Base-by-base conservation (phyloP, 2,329 filamentous ascomycete genomes). In the Aspergillus sp. region DNA sequence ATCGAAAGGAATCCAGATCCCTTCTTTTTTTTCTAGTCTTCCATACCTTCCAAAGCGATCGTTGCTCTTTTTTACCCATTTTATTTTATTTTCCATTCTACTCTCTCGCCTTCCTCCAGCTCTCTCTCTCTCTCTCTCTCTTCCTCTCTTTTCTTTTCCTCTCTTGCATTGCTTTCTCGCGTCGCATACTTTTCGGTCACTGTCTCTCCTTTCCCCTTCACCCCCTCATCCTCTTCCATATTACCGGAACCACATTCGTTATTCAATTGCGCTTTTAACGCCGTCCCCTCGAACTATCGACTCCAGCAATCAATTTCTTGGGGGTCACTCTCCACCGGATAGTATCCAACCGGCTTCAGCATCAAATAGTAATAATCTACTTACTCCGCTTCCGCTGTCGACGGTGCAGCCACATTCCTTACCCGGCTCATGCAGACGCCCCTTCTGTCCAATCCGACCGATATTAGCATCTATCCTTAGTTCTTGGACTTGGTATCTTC, bases 391-490 rank as follows among this genome's bases (percentile, higher is more conserved):
- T 32, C 50, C 55, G 45, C 58, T 58, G 43, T 59, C 60, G 43
- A 59, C 55, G 57, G 57, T 58, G 58, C 64, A 64, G 65, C 65
- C 62, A 67, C 65, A 67, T 65, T 64, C 65, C 55, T 48, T 50
- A 36, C 60, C 32, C 57, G 56, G 58, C 55, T 48, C 59, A 59
- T 56, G 61, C 60, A 60, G 52, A 58, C 43, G 49, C 51, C 55
- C 56, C 59, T 59, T 58, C 41, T 57, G 53, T 59, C 56, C 59
- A 59, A 57, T 48, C 51, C 55, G 56, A 60, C 60, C 51, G 39
- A 47, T 59, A 43, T 17, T 58, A 58, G 17, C 50, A 55, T 41
- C 38, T 57, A 49, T 25, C 52, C 53, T 47, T 51, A 28, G 41
- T 19, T 21, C 43, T 32, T 28, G 32, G 12, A 36, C 12, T 36